Evolutionary conservation across 345 rosid genomes (phyloP), one percentile per base, ranked within the genome.

Genomic region (Cardamine occulta): DNA sequence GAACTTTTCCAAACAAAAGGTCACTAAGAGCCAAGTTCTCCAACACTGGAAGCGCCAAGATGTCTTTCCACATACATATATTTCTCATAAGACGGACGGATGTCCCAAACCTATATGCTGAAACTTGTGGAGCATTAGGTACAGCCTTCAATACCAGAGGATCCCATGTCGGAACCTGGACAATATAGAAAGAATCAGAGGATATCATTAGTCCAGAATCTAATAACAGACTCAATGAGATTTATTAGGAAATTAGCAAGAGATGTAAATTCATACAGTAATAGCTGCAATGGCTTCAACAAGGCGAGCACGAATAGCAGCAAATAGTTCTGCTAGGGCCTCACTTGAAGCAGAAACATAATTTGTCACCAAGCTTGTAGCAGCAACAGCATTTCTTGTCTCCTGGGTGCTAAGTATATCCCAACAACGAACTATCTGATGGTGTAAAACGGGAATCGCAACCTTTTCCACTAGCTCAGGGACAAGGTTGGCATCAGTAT

Each of bases 61-160:
- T 86, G 74, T 90, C 95, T 80, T 89, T 95, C 99, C 97, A 92
- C 84, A 86, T 72, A 80, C 98, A 89, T 62, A 95, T 89, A 70
- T 90, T 95, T 81, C 83, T 89, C 92, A 95, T 79, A 82, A 95
- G 82, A 65, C 97, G 96, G 69, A 95, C 79, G 54, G 96, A 86
- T 80, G 87, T 68, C 37, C 99, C 99, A 82, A 95, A 95, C 57
- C 89, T 82, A 73, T 90, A 95, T 24, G 98, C 98, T 34, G 90
- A 89, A 86, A 88, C 80, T 74, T 82, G 82, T 58, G 96, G 89
- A 45, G 98, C 91, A 79, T 74, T 85, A 40, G 96, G 97, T 76
- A 95, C 98, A 28, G 94, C 96, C 85, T 89, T 90, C 76, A 90
- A 79, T 37, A 86, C 84, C 73, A 88, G 85, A 17, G 88, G 88